Percentiles rank a stretch among this genome's conserved stretches.
These are phyloP conservation scores for Stemphylium lycopersici DNA, from an alignment of 2,329 filamentous ascomycete genomes.

Conservation along the genomic window DNA sequence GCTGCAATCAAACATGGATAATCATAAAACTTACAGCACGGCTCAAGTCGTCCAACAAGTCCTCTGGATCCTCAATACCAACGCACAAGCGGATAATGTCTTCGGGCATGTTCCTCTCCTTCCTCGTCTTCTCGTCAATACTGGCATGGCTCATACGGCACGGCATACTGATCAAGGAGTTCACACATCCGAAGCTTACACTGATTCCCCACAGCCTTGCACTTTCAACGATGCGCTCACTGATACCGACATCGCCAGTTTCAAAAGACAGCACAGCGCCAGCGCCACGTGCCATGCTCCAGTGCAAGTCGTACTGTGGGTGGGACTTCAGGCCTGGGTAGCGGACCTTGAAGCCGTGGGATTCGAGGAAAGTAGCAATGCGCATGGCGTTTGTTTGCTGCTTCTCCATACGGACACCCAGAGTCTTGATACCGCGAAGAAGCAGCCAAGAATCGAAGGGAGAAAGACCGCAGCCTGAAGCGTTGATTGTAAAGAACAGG, in stretches of 20 bases:
- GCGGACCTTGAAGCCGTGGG: slow-evolving; percentile 89
- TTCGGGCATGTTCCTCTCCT: slow-evolving; percentile 78
- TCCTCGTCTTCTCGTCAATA: slow-evolving; percentile 91
- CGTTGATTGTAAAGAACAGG: slow-evolving; percentile 96
- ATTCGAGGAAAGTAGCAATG: slow-evolving; percentile 91
- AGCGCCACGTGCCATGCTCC: slow-evolving; percentile 91
- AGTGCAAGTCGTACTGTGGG: slow-evolving; percentile 94
- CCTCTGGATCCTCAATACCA: slow-evolving; percentile 90
- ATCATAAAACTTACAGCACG: slow-evolving; percentile 73
- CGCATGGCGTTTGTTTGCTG: slow-evolving; percentile 90
- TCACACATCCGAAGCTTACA: slow-evolving; percentile 97
- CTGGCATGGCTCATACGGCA: slow-evolving; percentile 99
- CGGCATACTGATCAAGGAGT: slow-evolving; percentile 98
- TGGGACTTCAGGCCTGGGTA: slow-evolving; percentile 95
- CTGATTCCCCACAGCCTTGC: slow-evolving; percentile 92
- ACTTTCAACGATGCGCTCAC: slow-evolving; percentile 92
- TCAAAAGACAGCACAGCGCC: slow-evolving; percentile 96
- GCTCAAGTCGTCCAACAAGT: slow-evolving; percentile 90
- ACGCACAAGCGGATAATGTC: slow-evolving; percentile 96
- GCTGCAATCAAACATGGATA: neutral
- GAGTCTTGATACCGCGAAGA: slow-evolving; percentile 93
- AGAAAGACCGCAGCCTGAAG: slow-evolving; percentile 89
- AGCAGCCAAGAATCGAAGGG: slow-evolving; percentile 97
- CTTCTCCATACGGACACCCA: slow-evolving; percentile 98
- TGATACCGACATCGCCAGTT: slow-evolving; percentile 82